phyloP scores from a whole-genome alignment of 2,329 filamentous ascomycete genomes.

The Seiridium unicorne region DNA sequence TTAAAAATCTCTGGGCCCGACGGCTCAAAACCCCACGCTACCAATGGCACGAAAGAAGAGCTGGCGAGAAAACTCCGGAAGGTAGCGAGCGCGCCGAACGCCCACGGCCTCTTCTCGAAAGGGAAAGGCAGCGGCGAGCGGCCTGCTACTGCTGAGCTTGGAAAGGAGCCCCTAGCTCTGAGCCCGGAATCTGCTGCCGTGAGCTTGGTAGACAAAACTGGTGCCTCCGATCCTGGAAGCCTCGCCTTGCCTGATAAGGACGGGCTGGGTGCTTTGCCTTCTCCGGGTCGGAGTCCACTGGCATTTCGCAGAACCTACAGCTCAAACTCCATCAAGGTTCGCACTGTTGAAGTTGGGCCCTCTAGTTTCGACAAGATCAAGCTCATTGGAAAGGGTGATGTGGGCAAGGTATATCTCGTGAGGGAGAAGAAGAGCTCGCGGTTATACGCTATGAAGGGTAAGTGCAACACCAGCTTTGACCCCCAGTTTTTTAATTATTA shows the following conservation, averaged over 20 bases:
- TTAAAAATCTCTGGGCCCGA: constrained; percentile 70
- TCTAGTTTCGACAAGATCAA: constrained; percentile 99
- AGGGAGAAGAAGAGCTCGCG: constrained; percentile 96
- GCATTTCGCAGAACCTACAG: constrained; percentile 95
- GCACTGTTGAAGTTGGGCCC: constrained; percentile 93
- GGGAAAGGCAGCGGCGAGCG: constrained; percentile 60
- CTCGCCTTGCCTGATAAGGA: constrained; percentile 45
- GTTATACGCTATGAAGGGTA: constrained; percentile 98
- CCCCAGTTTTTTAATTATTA: not conserved
- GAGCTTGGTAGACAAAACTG: constrained; percentile 43
- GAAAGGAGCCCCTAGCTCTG: constrained; percentile 73
- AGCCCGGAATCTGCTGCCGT: constrained; percentile 46
- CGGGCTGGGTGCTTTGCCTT: constrained; percentile 60
- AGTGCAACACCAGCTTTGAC: constrained; percentile 18
- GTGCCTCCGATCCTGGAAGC: constrained; percentile 34
- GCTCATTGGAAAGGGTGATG: constrained; percentile 96
- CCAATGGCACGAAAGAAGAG: constrained; percentile 85
- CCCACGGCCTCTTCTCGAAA: constrained; percentile 81
- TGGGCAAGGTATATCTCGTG: constrained; percentile 97
- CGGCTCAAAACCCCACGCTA: constrained; percentile 64
- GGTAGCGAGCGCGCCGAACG: constrained; percentile 95
- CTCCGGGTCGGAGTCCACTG: constrained; percentile 65
- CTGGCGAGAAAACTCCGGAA: constrained; percentile 87
- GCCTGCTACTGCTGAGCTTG: constrained; percentile 81
- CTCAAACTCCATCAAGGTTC: constrained; percentile 98